Evolutionary conservation across 805 yeast genomes (phyloP).

Genomic region (Candida ovalis): DNA sequence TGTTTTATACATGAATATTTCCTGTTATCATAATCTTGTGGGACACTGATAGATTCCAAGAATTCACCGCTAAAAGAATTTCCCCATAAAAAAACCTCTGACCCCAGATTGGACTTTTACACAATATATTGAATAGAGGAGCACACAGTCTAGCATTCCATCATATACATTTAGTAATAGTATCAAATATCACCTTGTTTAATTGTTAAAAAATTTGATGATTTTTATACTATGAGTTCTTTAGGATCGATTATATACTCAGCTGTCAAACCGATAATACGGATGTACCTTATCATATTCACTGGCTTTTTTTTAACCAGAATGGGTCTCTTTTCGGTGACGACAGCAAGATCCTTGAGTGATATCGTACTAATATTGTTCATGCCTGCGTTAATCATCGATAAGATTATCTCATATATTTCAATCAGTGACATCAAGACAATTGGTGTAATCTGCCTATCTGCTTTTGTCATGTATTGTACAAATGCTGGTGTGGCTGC

Average conservation of each 20-base stretch:
- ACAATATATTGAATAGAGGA: too few species aligned
- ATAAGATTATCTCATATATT: conserved; percentile 58
- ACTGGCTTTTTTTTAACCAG: conserved; percentile 63
- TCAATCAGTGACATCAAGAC: conserved; percentile 62
- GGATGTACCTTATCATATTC: conserved; percentile 67
- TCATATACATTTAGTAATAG: too few species aligned
- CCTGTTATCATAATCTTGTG: too few species aligned
- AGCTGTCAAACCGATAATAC: conserved; percentile 72
- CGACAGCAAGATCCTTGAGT: conserved; percentile 59
- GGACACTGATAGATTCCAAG: too few species aligned
- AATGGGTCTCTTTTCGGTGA: conserved; percentile 54
- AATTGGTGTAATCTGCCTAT: conserved; percentile 59
- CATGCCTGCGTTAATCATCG: conserved; percentile 64
- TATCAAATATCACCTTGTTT: too few species aligned
- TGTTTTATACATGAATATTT: too few species aligned
- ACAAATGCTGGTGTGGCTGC: conserved; percentile 48
- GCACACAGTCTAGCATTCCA: too few species aligned
- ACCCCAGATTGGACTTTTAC: too few species aligned
- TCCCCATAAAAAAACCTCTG: too few species aligned
- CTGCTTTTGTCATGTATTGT: conserved; percentile 47
- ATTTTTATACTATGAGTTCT: conserved; percentile 9
- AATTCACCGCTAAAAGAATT: too few species aligned
- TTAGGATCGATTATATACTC: conserved; percentile 33
- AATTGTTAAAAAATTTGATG: too few species aligned
- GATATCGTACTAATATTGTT: conserved; percentile 59